phyloP scores from a whole-genome alignment of 148 eudicot species.

The Simmondsia chinensis region DNA sequence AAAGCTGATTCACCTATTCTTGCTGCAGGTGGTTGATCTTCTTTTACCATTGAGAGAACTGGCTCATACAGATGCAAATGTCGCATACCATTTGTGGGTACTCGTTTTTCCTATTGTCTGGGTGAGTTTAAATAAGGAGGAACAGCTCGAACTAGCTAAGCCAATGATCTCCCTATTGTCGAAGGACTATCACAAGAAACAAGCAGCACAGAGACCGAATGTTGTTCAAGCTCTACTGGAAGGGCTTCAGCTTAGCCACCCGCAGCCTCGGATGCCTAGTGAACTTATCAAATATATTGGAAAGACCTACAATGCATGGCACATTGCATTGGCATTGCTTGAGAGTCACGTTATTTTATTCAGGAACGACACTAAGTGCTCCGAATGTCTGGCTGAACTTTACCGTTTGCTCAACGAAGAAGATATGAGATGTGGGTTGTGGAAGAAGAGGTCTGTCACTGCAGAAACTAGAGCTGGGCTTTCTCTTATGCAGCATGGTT shows the following conservation, averaged over 20 bases:
- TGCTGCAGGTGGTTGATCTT: constrained; percentile 82
- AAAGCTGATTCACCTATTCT: neutral
- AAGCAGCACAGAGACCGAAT: constrained; percentile 83
- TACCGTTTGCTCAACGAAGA: constrained; percentile 96
- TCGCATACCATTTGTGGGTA: constrained; percentile 98
- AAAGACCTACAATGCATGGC: constrained; percentile 98
- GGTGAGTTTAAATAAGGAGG: constrained; percentile 96
- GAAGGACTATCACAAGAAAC: constrained; percentile 93
- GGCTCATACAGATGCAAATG: constrained; percentile 99
- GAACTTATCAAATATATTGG: constrained; percentile 96
- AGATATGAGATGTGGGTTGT: constrained; percentile 97
- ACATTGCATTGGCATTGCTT: constrained; percentile 82
- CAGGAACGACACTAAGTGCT: constrained; percentile 78
- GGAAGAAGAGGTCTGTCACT: constrained; percentile 89
- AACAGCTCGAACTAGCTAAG: constrained; percentile 90
- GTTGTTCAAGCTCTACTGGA: constrained; percentile 97
- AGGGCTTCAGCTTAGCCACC: constrained; percentile 98
- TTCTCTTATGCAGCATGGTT: constrained; percentile 97
- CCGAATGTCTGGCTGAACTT: constrained; percentile 97
- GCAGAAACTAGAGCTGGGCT: constrained; percentile 96
- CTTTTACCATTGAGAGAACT: constrained; percentile 87
- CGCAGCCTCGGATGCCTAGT: constrained; percentile 99
- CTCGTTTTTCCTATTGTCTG: constrained; percentile 98
- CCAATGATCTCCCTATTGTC: constrained; percentile 89
- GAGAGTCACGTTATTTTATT: constrained; percentile 99